Conservation (phyloP, 2,329 filamentous ascomycete species). For the Aspergillus sp. region DNA sequence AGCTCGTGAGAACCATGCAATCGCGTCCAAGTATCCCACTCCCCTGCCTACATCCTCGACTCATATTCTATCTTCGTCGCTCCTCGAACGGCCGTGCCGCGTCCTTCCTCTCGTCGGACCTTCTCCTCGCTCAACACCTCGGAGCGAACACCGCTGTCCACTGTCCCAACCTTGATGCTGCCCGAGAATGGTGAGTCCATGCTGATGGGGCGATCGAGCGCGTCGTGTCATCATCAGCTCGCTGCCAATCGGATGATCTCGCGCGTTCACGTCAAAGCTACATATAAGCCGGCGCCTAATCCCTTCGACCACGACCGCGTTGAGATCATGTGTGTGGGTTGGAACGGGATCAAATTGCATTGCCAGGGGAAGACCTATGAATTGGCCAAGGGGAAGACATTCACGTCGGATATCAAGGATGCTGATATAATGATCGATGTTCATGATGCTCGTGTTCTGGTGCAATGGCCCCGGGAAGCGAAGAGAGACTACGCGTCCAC, state of each 20-base stretch:
- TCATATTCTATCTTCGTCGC: slow-evolving; percentile 80
- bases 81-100: slow-evolving; percentile 45
- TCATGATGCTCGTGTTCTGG: slow-evolving; percentile 79
- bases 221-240: slow-evolving; percentile 90
- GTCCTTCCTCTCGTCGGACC: slow-evolving; percentile 52
- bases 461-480: slow-evolving; percentile 69
- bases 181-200: slow-evolving; percentile 72
- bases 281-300: slow-evolving; percentile 63
- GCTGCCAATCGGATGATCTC: slow-evolving; percentile 89
- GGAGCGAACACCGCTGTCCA: slow-evolving; percentile 74
- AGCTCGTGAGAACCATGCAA: slow-evolving; percentile 36
- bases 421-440: slow-evolving; percentile 93
- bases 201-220: slow-evolving; percentile 86
- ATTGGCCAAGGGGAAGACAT: slow-evolving; percentile 77
- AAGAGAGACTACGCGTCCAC: slow-evolving; percentile 46
- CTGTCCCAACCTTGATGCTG: slow-evolving; percentile 74
- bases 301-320: slow-evolving; percentile 67
- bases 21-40: slow-evolving; percentile 68
- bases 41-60: slow-evolving; percentile 91
- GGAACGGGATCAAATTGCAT: slow-evolving; percentile 91
- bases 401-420: slow-evolving; percentile 79
- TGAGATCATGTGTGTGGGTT: slow-evolving; percentile 84
- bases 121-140: slow-evolving; percentile 46
- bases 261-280: slow-evolving; percentile 82
- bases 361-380: slow-evolving; percentile 84